phyloP scores from a whole-genome alignment of 2,329 filamentous ascomycete genomes.

The Pyrenochaeta sp. region DNA sequence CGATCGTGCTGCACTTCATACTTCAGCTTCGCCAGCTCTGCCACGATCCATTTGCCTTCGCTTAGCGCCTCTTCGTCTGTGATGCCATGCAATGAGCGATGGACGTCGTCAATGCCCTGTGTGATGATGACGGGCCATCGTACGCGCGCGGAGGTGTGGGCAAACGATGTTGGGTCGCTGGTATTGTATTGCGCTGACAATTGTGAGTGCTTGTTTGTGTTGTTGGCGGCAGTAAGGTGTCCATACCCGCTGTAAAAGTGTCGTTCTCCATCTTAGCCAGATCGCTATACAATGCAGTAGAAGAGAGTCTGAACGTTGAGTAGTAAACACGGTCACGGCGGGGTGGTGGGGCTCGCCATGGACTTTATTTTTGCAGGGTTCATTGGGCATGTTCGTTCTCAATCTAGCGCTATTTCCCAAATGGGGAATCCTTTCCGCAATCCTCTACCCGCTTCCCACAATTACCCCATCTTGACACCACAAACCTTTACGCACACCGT shows the following conservation, averaged over 20 bases:
- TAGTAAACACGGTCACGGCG: constrained; percentile 2
- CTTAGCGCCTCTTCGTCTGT: constrained; percentile 70
- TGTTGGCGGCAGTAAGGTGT: neutral
- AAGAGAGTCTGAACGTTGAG: neutral
- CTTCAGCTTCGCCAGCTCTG: constrained; percentile 82
- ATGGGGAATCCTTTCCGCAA: no score
- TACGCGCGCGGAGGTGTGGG: constrained; percentile 81
- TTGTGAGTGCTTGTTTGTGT: neutral
- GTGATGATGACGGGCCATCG: constrained; percentile 96
- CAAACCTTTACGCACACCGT: no score
- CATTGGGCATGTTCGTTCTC: constrained; percentile 56
- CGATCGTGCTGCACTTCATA: constrained; percentile 95
- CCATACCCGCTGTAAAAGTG: constrained; percentile 27
- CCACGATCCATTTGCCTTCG: constrained; percentile 88
- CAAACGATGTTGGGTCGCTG: constrained; percentile 85
- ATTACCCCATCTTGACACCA: no score
- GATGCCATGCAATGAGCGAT: constrained; percentile 71
- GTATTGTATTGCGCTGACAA: constrained; percentile 76
- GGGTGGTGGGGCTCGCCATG: constrained; percentile 39
- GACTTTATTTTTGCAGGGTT: constrained; percentile 29
- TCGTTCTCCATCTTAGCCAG: constrained; percentile 28
- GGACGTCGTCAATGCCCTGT: constrained; percentile 92
- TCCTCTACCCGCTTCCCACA: no score
- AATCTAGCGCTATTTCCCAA: no score
- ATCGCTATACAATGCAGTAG: no score